These are phyloP conservation scores for Allium cepa DNA, from an alignment of 106 monocot species.

Conservation along the genomic window DNA sequence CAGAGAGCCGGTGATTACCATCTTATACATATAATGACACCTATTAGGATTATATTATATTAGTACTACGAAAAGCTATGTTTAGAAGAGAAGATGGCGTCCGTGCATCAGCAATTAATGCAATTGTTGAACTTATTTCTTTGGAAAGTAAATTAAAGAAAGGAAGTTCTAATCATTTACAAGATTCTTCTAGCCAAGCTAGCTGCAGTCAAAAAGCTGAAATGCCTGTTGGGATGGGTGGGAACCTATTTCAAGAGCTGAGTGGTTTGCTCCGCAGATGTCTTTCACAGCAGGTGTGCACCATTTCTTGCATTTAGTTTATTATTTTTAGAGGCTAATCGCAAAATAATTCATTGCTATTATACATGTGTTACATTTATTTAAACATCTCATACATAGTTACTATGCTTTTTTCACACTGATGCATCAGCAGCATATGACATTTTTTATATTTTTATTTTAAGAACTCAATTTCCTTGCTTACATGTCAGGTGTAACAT, in stretches of 20 bases:
- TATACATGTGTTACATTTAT: no score
- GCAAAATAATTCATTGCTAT: no score
- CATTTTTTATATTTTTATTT: no score
- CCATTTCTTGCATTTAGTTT: no score
- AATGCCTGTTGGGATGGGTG: slow-evolving; percentile 12
- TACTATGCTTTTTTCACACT: no score
- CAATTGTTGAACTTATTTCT: slow-evolving; percentile 58
- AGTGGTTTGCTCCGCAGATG: slow-evolving; percentile 81
- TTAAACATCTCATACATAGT: no score
- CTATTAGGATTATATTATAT: slow-evolving; percentile 74
- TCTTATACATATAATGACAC: no score
- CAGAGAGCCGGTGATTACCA: background rate
- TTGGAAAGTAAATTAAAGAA: slow-evolving; percentile 41
- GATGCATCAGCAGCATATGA: no score
- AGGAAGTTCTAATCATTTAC: slow-evolving; percentile 32
- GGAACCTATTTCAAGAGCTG: slow-evolving; percentile 68
- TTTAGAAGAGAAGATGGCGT: slow-evolving; percentile 76
- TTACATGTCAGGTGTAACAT: no score
- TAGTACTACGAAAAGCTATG: slow-evolving; percentile 86
- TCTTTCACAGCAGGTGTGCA: slow-evolving; percentile 70
- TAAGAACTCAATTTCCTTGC: no score
- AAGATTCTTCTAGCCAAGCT: slow-evolving; percentile 94
- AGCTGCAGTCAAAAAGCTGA: slow-evolving; percentile 89
- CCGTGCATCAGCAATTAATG: slow-evolving; percentile 62
- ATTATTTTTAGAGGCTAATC: no score